Evolutionary conservation across 1,139 yeast genomes (phyloP).

Genomic region (Saccharomycopsis crataegensis): DNA sequence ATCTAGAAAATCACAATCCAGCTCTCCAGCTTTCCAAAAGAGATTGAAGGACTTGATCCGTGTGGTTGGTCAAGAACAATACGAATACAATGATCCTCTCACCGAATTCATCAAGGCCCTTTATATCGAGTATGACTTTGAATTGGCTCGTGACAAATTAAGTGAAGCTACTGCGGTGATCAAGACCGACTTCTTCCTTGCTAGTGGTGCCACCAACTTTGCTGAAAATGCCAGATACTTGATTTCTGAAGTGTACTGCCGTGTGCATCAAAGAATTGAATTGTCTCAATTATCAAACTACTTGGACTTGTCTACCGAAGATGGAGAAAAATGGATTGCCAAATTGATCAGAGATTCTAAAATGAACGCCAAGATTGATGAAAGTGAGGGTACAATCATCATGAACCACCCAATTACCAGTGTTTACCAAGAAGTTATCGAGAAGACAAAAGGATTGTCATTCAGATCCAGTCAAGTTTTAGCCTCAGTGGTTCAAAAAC

Average conservation of each 20-base stretch:
- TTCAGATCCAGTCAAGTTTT: constrained; percentile 50
- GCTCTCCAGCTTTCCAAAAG: constrained; percentile 35
- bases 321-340: constrained; percentile 45
- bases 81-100: constrained; percentile 56
- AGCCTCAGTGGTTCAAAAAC: constrained; percentile 32
- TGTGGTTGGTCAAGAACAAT: constrained; percentile 49
- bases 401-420: constrained; percentile 39
- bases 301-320: constrained; percentile 37
- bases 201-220: constrained; percentile 35
- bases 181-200: constrained; percentile 48
- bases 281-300: constrained; percentile 36
- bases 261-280: constrained; percentile 44
- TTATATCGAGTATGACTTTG: constrained; percentile 50
- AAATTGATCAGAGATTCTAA: constrained; percentile 41
- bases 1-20: constrained; percentile 24
- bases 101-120: constrained; percentile 46
- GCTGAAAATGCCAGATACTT: constrained; percentile 41
- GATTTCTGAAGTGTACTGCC: constrained; percentile 44
- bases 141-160: constrained; percentile 40
- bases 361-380: constrained; percentile 45
- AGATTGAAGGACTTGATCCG: constrained; percentile 49
- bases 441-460: constrained; percentile 51
- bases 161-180: constrained; percentile 38
- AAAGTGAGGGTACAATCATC: constrained; percentile 39
- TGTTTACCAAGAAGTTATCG: constrained; percentile 51